Percentiles rank a stretch among this genome's conserved stretches.
phyloP scores from a whole-genome alignment of 176 grass and related monocot species.

The Rhipidocladum racemiflorum region DNA sequence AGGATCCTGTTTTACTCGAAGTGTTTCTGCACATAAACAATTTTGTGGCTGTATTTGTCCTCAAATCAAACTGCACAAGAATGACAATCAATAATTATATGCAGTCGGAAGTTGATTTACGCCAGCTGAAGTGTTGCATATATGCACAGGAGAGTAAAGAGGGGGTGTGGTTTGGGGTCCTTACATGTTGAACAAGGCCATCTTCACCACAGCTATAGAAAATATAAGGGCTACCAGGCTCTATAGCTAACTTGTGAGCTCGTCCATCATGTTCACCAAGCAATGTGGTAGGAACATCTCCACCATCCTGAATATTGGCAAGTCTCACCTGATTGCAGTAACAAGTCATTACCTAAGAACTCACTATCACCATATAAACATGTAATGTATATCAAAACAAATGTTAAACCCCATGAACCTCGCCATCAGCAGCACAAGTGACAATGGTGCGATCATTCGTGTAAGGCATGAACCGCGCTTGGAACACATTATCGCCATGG shows the following conservation, averaged over 20 bases:
- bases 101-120: slow-evolving; percentile 2
- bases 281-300: slow-evolving; percentile 59
- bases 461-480: slow-evolving; percentile 82
- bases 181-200: slow-evolving; percentile 85
- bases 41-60: slow-evolving; percentile 56
- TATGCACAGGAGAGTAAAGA: background rate
- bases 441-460: slow-evolving; percentile 62
- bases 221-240: slow-evolving; percentile 76
- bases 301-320: slow-evolving; percentile 52
- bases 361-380: background rate
- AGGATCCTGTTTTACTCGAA: slow-evolving; percentile 32
- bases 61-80: slow-evolving; percentile 80
- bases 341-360: slow-evolving; percentile 3
- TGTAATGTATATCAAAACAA: background rate
- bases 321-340: slow-evolving; percentile 54
- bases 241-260: slow-evolving; percentile 83
- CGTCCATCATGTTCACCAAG: slow-evolving; percentile 62
- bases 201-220: slow-evolving; percentile 94
- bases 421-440: slow-evolving; percentile 83
- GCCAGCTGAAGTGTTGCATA: slow-evolving; percentile 14
- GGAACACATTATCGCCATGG: slow-evolving; percentile 71
- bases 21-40: slow-evolving; percentile 55
- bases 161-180: background rate
- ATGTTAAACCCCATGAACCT: slow-evolving; percentile 39
- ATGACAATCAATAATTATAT: slow-evolving; percentile 19